Conservation (phyloP, 805 yeast species). For the Pachysolen tannophilus region DNA sequence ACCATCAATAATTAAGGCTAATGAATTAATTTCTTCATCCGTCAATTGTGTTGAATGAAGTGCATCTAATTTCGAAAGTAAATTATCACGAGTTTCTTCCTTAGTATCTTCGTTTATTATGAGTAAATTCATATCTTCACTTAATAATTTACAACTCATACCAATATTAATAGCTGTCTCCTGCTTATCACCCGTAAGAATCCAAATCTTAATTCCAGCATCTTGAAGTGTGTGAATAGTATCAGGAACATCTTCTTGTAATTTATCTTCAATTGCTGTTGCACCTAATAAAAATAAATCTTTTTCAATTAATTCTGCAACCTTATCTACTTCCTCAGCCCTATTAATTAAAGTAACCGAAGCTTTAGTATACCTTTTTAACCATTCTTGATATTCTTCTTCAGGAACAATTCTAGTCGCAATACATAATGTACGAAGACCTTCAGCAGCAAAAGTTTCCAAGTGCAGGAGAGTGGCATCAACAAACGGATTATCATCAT, state of each 20-base stretch:
- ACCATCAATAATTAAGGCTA: slow-evolving; percentile 93
- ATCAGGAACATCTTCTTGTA: slow-evolving; percentile 98
- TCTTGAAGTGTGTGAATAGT: slow-evolving; percentile 91
- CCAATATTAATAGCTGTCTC: slow-evolving; percentile 98
- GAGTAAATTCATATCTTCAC: slow-evolving; percentile 93
- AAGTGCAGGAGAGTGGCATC: slow-evolving; percentile 77
- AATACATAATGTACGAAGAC: slow-evolving; percentile 88
- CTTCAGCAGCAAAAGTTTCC: slow-evolving; percentile 96
- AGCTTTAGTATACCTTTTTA: slow-evolving; percentile 60
- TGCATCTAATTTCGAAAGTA: slow-evolving; percentile 69
- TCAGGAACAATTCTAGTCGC: slow-evolving; percentile 78
- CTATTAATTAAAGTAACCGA: slow-evolving; percentile 75
- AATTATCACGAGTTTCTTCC: slow-evolving; percentile 67
- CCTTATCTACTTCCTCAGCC: slow-evolving; percentile 69
- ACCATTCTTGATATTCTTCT: slow-evolving; percentile 72
- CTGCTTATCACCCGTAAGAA: slow-evolving; percentile 95
- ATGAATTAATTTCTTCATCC: slow-evolving; percentile 60
- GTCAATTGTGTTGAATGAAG: slow-evolving; percentile 60
- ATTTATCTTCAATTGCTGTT: slow-evolving; percentile 95
- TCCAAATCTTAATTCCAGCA: slow-evolving; percentile 98
- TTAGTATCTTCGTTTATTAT: slow-evolving; percentile 81
- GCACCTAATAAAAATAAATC: slow-evolving; percentile 84
- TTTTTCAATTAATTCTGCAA: slow-evolving; percentile 81
- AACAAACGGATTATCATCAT: slow-evolving; percentile 66
- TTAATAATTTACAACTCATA: slow-evolving; percentile 88